Conservation (phyloP, 176 grass and related monocot genomes). For the Areca catechu region DNA sequence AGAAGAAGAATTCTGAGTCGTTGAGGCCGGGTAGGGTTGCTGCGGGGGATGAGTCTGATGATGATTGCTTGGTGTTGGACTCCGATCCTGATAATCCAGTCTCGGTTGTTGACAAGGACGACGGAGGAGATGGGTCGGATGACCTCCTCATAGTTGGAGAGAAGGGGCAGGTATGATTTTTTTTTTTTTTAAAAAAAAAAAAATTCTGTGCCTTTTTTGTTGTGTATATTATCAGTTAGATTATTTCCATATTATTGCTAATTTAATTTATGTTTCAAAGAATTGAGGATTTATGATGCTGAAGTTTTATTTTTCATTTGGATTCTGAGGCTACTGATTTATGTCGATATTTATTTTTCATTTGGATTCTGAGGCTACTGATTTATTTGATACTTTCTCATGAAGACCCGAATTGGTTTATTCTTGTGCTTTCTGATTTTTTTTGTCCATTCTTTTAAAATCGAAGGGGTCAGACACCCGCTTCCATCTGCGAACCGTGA, state of each 20-base stretch:
- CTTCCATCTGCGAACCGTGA: too few species aligned
- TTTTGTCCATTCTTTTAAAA: too few species aligned
- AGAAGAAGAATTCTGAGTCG: slow-evolving; percentile 18
- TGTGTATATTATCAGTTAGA: slow-evolving; percentile 12
- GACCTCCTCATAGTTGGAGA: slow-evolving; percentile 77
- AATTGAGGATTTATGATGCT: too few species aligned
- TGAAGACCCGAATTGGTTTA: too few species aligned
- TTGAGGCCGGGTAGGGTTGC: not conserved
- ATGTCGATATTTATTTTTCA: too few species aligned
- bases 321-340: too few species aligned
- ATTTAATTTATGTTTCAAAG: too few species aligned
- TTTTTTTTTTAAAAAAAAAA: not conserved
- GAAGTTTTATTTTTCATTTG: too few species aligned
- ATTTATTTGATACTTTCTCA: too few species aligned
- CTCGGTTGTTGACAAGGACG: slow-evolving; percentile 7
- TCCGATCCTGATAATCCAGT: slow-evolving; percentile 46
- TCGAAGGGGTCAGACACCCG: too few species aligned
- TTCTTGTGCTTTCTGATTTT: too few species aligned
- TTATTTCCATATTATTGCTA: not conserved
- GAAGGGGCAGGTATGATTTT: slow-evolving; percentile 63
- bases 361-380: too few species aligned
- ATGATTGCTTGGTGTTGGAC: slow-evolving; percentile 73
- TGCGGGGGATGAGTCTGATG: slow-evolving; percentile 17
- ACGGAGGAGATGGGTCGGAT: slow-evolving; percentile 32
- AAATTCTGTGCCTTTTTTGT: slow-evolving; percentile 2